Evolutionary conservation across 495 filamentous ascomycete genomes (phyloP).

Genomic region (Penicillium odoratum): DNA sequence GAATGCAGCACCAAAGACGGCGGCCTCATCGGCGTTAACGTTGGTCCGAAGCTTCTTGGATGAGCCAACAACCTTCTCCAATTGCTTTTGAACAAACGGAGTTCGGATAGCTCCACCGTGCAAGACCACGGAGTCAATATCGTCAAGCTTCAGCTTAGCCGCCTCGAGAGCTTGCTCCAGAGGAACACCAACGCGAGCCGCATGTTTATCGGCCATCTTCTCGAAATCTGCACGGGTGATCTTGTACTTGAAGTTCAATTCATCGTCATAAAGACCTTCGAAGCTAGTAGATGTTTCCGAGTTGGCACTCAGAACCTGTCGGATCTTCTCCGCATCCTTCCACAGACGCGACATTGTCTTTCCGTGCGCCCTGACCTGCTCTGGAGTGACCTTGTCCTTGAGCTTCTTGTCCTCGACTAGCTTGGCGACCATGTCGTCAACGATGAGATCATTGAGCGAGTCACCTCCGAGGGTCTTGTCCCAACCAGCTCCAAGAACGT

Average conservation of each 20-base stretch:
- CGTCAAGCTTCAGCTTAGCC: constrained; percentile 69
- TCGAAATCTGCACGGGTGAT: constrained; percentile 81
- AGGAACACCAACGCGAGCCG: constrained; percentile 64
- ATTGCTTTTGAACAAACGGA: constrained; percentile 87
- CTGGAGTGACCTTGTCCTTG: constrained; percentile 62
- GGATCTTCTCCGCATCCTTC: constrained; percentile 85
- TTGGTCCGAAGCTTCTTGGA: constrained; percentile 82
- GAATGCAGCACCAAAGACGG: constrained; percentile 96
- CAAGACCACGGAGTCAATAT: constrained; percentile 88
- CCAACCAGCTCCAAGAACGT: constrained; percentile 83
- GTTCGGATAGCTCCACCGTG: constrained; percentile 89
- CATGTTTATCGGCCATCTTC: constrained; percentile 68
- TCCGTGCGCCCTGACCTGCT: constrained; percentile 70
- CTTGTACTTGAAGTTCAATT: constrained; percentile 92
- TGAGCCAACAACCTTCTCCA: constrained; percentile 72
- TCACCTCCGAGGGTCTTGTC: constrained; percentile 90
- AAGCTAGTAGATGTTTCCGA: constrained; percentile 75
- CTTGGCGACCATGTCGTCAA: constrained; percentile 81
- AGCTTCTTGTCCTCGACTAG: constrained; percentile 70
- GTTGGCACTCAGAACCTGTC: constrained; percentile 94
- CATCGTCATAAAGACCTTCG: constrained; percentile 80
- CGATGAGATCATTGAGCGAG: constrained; percentile 78
- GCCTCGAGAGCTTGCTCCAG: constrained; percentile 72
- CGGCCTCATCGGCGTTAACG: constrained; percentile 96
- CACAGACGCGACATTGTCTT: constrained; percentile 82